A percentile compares a stretch with the other conserved stretches of the same genome.
Evolutionary conservation across 2,329 filamentous ascomycete genomes (phyloP).

Genomic region (Trichoderma sp.): DNA sequence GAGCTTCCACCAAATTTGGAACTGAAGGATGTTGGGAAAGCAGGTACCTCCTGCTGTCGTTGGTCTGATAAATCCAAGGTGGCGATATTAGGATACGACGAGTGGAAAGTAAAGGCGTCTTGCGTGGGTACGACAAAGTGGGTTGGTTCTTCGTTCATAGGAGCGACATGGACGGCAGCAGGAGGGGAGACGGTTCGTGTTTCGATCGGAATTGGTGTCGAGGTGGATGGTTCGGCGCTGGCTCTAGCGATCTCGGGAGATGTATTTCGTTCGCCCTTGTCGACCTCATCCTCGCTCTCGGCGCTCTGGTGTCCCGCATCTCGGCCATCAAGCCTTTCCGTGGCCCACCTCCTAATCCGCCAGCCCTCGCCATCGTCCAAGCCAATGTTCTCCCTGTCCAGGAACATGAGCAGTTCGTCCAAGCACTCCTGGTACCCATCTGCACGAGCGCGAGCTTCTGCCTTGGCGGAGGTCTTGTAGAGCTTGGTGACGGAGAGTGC

Average conservation of each 20-base stretch:
- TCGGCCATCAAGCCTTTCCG: conserved; percentile 67
- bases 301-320: conserved; percentile 54
- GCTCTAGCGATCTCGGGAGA: conserved; percentile 59
- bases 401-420: conserved; percentile 81
- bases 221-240: conserved; percentile 42
- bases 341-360: conserved; percentile 64
- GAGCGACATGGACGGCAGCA: conserved; percentile 30
- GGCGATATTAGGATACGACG: conserved; percentile 61
- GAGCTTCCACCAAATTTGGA: conserved; percentile 33
- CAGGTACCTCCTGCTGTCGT: conserved; percentile 42
- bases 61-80: conserved; percentile 61
- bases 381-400: conserved; percentile 80
- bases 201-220: conserved; percentile 24
- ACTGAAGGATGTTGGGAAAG: conserved; percentile 31
- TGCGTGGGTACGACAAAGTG: conserved; percentile 55
- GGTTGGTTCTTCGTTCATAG: conserved; percentile 34
- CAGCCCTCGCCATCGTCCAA: conserved; percentile 76
- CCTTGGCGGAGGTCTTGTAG: conserved; percentile 85
- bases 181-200: conserved; percentile 29
- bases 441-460: conserved; percentile 71
- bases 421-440: conserved; percentile 94
- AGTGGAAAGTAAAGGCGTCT: conserved; percentile 70
- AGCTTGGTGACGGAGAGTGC: conserved; percentile 94
- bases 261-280: conserved; percentile 61
- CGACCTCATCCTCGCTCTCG: conserved; percentile 69